Conservation (phyloP, 345 rosid species). For the Aegle marmelos region DNA sequence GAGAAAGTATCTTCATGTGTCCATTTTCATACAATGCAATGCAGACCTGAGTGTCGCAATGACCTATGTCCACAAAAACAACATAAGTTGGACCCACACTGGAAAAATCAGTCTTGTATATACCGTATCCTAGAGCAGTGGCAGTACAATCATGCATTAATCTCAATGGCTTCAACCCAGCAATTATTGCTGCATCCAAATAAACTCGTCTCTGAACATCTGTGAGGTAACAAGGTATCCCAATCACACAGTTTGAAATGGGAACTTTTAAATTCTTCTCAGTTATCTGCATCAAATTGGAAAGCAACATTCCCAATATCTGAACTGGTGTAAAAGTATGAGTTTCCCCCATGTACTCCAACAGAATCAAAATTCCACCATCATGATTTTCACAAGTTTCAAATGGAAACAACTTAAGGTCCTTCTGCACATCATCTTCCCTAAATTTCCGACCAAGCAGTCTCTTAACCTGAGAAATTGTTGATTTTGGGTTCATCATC, state of each 20-base stretch:
- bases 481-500: constrained; percentile 70
- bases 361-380: constrained; percentile 50
- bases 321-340: constrained; percentile 51
- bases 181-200: constrained; percentile 58
- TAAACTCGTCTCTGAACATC: constrained; percentile 59
- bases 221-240: constrained; percentile 59
- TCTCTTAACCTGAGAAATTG: constrained; percentile 71
- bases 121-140: constrained; percentile 70
- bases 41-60: constrained; percentile 58
- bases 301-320: constrained; percentile 62
- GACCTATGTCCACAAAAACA: constrained; percentile 64
- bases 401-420: constrained; percentile 54
- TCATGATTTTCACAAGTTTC: constrained; percentile 38
- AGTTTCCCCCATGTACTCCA: constrained; percentile 48
- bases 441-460: constrained; percentile 47
- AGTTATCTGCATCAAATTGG: constrained; percentile 56
- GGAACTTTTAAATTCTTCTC: constrained; percentile 49
- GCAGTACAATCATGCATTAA: constrained; percentile 68
- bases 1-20: constrained; percentile 52
- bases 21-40: constrained; percentile 50
- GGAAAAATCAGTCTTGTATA: constrained; percentile 57
- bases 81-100: constrained; percentile 35
- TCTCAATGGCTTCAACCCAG: constrained; percentile 59
- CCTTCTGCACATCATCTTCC: constrained; percentile 49
- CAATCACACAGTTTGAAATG: constrained; percentile 57